Conservation (phyloP, 177 flowering plant species). For the Vitis hybrid region DNA sequence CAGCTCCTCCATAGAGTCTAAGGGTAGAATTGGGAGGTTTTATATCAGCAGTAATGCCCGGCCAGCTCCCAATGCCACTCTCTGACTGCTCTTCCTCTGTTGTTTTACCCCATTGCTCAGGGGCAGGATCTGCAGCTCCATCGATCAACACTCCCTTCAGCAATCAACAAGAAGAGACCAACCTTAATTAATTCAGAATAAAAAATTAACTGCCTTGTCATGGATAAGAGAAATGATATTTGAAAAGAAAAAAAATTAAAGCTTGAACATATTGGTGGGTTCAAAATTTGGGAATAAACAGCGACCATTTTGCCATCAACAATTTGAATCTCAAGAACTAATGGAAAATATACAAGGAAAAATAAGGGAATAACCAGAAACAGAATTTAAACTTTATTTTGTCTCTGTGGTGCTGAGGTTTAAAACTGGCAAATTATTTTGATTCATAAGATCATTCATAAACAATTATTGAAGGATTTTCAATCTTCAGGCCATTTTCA, state of each 20-base stretch:
- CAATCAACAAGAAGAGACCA: constrained; percentile 8
- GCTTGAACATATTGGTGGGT: no score
- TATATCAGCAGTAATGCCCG: constrained; percentile 66
- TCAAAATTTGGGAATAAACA: background rate
- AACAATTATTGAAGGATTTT: background rate
- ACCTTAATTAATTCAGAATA: background rate
- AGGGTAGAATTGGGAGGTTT: constrained; percentile 91
- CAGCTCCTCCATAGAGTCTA: constrained; percentile 98
- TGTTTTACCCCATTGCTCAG: constrained; percentile 97
- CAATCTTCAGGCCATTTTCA: background rate
- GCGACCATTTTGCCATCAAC: background rate
- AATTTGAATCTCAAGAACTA: background rate
- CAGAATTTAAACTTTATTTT: background rate
- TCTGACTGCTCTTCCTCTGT: constrained; percentile 74
- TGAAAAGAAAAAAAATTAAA: no score
- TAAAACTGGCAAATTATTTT: background rate
- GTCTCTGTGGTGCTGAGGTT: no score
- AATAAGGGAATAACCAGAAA: background rate
- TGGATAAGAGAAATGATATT: background rate
- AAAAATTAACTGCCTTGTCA: background rate
- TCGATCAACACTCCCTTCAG: constrained; percentile 76
- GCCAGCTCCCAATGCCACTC: constrained; percentile 94
- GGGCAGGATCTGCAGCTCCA: constrained; percentile 98
- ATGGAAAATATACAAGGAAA: background rate
- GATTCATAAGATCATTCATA: background rate